Percentiles rank a stretch among this genome's conserved stretches.
Evolutionary conservation across 257 asterid species (phyloP).

Genomic region (Phtheirospermum japonicum): DNA sequence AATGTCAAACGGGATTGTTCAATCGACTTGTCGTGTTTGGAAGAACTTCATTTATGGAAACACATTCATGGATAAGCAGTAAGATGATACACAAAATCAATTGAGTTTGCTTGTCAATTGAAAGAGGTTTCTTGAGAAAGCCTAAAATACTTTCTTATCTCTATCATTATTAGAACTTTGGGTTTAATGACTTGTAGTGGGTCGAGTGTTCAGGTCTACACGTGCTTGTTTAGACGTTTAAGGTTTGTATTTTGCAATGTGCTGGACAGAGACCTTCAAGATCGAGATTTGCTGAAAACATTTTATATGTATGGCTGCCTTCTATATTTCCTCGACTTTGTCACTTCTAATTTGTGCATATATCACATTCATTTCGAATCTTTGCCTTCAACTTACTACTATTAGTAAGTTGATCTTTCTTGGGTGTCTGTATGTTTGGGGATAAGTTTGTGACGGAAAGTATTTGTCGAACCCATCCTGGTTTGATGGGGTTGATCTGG

Average conservation of each 20-base stretch:
- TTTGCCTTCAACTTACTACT: background rate
- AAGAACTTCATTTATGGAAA: slow-evolving; percentile 1
- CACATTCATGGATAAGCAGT: background rate
- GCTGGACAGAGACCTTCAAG: background rate
- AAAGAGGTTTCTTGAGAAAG: background rate
- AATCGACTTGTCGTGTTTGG: background rate
- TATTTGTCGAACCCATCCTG: too few relatives aligned
- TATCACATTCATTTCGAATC: background rate
- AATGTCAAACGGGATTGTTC: background rate
- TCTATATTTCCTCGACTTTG: background rate
- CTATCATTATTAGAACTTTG: too few relatives aligned
- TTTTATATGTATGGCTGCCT: background rate
- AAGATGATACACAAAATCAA: background rate
- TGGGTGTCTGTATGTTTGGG: too few relatives aligned
- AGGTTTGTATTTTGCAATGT: background rate
- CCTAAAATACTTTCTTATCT: background rate
- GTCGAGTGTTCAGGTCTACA: background rate
- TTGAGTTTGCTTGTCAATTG: slow-evolving; percentile 9
- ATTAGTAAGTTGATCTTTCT: too few relatives aligned
- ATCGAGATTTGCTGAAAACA: background rate
- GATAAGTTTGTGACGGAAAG: too few relatives aligned
- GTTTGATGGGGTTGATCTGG: too few relatives aligned
- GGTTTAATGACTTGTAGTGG: too few relatives aligned
- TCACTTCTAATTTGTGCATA: background rate
- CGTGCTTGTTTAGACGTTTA: background rate